Evolutionary conservation across 257 asterid species (phyloP), one percentile per base, ranked within the genome.

Genomic region (Solanum chaucha): DNA sequence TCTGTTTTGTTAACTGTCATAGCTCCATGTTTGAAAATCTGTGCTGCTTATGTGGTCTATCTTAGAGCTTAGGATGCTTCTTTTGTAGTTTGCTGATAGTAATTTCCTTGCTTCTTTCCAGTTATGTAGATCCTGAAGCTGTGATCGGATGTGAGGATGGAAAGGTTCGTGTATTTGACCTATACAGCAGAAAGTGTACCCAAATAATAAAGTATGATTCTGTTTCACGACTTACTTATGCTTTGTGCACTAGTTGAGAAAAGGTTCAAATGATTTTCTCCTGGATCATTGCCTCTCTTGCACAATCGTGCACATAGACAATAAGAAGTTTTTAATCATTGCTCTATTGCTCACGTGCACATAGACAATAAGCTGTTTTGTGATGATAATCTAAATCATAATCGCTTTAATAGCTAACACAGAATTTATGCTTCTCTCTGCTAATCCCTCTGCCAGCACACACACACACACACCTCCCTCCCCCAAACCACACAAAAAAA

Each of bases 71-170:
- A 7, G 12, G 51, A 34, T 80, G 51, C 17, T 75, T 64, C 14
- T 30, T 12, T 70, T 87, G 68, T 89, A 2, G 14, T 19, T 44
- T 65, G 3, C 75, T 58, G 48, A 7, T 26, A 4, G 38, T 58
- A 48, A 36, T 58, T 65, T 36, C 11, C 28, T 67, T 28, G 11
- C 20, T 71, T 83, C 64, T 89, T 74, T 92, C 91, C 93, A 96
- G 99, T 89, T 97, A 94, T 82, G 94, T 92, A 87, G 99, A 97
- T 89, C 99, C 99, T 58, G 96, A 89, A 86, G 98, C 99, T 40
- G 97, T 94, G 86, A 93, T 97, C 87, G 99, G 99, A 86, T 92
- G 98, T 84, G 97, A 94, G 89, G 98, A 97, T 88, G 99, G 99
- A 70, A 97, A 92, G 91, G 96, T 90, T 89, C 97, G 95, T 44